Evolutionary conservation across 257 asterid genomes (phyloP).

Genomic region (Galeopsis tetrahit): DNA sequence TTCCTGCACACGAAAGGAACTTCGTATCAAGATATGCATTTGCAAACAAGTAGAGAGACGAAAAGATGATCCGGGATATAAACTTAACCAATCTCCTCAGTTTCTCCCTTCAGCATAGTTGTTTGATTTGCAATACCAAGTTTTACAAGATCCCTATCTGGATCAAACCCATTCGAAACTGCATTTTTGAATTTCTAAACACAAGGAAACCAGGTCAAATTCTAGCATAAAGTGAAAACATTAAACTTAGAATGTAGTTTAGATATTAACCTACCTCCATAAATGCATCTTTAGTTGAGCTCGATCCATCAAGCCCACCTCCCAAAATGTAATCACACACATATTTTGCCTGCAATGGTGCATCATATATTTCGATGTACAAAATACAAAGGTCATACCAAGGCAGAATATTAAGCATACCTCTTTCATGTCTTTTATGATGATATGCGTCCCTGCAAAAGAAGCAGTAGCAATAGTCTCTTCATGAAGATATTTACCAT

Average conservation of each 20-base stretch:
- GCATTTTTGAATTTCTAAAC: constrained; percentile 89
- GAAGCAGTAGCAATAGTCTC: constrained; percentile 99
- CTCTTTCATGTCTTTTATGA: constrained; percentile 93
- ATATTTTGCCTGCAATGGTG: constrained; percentile 74
- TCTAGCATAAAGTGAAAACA: constrained; percentile 27
- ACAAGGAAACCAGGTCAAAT: constrained; percentile 29
- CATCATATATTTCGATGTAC: not conserved
- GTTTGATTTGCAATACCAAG: constrained; percentile 98
- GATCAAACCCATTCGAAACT: constrained; percentile 88
- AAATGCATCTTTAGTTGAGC: constrained; percentile 94
- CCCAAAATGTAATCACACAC: constrained; percentile 95
- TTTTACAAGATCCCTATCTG: constrained; percentile 80
- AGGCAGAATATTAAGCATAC: constrained; percentile 41
- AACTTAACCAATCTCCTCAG: constrained; percentile 90
- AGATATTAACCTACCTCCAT: constrained; percentile 59
- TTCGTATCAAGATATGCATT: not conserved
- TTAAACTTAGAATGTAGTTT: not conserved
- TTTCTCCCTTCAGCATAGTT: constrained; percentile 97
- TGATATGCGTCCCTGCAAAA: constrained; percentile 82
- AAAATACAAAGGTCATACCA: not conserved
- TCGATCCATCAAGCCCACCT: constrained; percentile 94
- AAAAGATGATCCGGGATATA: not conserved
- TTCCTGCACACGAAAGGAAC: constrained; percentile 39
- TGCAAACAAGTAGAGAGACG: constrained; percentile 12
- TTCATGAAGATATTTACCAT: constrained; percentile 89